These are phyloP conservation scores for Aspergillus puulaauensis DNA, from an alignment of 2,329 filamentous ascomycete genomes.

Conservation along the genomic window DNA sequence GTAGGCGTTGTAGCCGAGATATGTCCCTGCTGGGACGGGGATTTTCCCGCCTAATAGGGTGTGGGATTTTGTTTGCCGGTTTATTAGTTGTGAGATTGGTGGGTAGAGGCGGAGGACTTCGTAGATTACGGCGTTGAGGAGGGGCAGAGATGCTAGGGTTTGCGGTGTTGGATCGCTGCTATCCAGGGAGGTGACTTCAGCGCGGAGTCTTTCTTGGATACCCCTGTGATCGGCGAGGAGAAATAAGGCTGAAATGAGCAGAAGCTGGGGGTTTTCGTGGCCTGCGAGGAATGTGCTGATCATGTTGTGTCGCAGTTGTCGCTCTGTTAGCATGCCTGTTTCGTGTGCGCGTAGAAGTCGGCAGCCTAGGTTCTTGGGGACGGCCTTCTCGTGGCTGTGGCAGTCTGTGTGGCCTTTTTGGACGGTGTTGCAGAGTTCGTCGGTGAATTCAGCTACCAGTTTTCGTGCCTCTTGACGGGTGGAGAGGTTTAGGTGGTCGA, in stretches of 20 bases:
- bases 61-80: slow-evolving; percentile 35
- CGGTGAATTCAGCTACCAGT: slow-evolving; percentile 15
- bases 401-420: not conserved
- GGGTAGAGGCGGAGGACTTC: slow-evolving; percentile 48
- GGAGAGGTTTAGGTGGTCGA: slow-evolving; percentile 26
- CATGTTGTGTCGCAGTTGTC: slow-evolving; percentile 38
- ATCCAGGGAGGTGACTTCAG: not conserved
- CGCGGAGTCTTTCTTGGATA: not conserved
- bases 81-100: slow-evolving; percentile 49
- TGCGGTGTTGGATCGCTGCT: not conserved
- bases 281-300: slow-evolving; percentile 38
- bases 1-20: slow-evolving; percentile 38
- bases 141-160: slow-evolving; percentile 27
- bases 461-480: slow-evolving; percentile 25
- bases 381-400: not conserved
- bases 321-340: slow-evolving; percentile 26
- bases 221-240: slow-evolving; percentile 30
- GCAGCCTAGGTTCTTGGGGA: not conserved
- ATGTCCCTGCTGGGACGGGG: slow-evolving; percentile 32
- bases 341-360: not conserved
- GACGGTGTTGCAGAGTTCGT: not conserved
- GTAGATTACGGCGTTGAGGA: slow-evolving; percentile 43
- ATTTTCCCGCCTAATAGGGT: slow-evolving; percentile 24
- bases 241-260: slow-evolving; percentile 33
- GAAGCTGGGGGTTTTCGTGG: slow-evolving; percentile 40